These are phyloP conservation scores for Parasitella parasitica DNA, from an alignment of 371 early-diverging fungal species.

Conservation along the genomic window DNA sequence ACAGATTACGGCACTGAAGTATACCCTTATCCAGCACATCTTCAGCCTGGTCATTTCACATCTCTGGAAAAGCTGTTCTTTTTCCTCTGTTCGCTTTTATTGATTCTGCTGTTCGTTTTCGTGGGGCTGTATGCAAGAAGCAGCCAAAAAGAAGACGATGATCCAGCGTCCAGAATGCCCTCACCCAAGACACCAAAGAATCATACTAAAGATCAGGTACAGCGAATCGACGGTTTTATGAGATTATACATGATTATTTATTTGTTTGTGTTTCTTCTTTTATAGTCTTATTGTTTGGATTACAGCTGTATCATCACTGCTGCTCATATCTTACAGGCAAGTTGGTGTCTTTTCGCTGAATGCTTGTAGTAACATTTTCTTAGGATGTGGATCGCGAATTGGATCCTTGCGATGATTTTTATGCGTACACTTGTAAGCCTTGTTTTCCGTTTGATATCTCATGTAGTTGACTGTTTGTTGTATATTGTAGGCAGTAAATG, in stretches of 20 bases:
- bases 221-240: background rate
- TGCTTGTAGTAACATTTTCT: background rate
- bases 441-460: background rate
- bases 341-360: background rate
- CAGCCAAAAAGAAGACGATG: constrained; percentile 19
- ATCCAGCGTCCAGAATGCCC: constrained; percentile 17
- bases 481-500: constrained; percentile 29
- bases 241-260: background rate
- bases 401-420: constrained; percentile 60
- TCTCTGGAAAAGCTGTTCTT: constrained; percentile 51
- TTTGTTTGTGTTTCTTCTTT: background rate
- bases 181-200: constrained; percentile 21
- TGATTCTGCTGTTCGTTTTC: constrained; percentile 44
- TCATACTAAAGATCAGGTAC: constrained; percentile 13
- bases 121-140: constrained; percentile 47
- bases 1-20: constrained; percentile 16
- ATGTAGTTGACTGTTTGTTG: background rate
- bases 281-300: constrained; percentile 39
- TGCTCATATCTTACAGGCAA: constrained; percentile 41
- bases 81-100: constrained; percentile 36
- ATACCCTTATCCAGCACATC: constrained; percentile 39
- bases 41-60: constrained; percentile 49
- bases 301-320: constrained; percentile 53
- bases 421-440: constrained; percentile 31
- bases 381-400: constrained; percentile 41